These are phyloP conservation scores for Saccharata proteae DNA, from an alignment of 2,329 filamentous ascomycete genomes.

Conservation along the genomic window DNA sequence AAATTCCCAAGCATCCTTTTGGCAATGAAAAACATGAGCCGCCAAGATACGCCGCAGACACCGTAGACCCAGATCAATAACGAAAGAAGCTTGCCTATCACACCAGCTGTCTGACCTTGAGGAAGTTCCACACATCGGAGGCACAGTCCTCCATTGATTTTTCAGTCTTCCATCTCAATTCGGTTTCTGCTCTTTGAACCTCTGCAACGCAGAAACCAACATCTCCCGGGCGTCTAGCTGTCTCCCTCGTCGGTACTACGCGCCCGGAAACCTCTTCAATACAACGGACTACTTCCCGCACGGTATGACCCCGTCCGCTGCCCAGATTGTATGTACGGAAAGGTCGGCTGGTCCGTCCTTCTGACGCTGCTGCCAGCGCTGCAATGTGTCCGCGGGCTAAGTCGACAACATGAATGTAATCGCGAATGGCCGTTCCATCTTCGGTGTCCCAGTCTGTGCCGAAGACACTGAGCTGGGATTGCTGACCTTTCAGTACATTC, in stretches of 20 bases:
- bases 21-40: too few relatives aligned
- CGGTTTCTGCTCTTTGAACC: conserved; percentile 24
- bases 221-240: conserved; percentile 28
- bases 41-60: too few relatives aligned
- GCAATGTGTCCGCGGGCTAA: conserved; percentile 53
- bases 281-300: conserved; percentile 29
- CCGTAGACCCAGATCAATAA: too few relatives aligned
- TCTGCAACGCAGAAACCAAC: conserved; percentile 30
- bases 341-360: conserved; percentile 18
- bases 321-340: conserved; percentile 32
- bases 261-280: conserved; percentile 24
- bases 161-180: conserved; percentile 27
- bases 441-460: conserved; percentile 53
- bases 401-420: conserved; percentile 57
- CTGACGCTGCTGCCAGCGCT: conserved; percentile 34
- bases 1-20: too few relatives aligned
- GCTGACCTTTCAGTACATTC: conserved; percentile 46
- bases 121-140: conserved; percentile 28
- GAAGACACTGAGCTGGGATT: conserved; percentile 46
- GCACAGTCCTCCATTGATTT: conserved; percentile 26
- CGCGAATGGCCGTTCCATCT: conserved; percentile 54
- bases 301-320: conserved; percentile 30
- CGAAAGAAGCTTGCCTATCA: too few relatives aligned
- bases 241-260: conserved; percentile 23
- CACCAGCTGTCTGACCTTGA: too few relatives aligned